Conservation (phyloP, 169 alveolate genomes). For the Eimeria zaria region DNA sequence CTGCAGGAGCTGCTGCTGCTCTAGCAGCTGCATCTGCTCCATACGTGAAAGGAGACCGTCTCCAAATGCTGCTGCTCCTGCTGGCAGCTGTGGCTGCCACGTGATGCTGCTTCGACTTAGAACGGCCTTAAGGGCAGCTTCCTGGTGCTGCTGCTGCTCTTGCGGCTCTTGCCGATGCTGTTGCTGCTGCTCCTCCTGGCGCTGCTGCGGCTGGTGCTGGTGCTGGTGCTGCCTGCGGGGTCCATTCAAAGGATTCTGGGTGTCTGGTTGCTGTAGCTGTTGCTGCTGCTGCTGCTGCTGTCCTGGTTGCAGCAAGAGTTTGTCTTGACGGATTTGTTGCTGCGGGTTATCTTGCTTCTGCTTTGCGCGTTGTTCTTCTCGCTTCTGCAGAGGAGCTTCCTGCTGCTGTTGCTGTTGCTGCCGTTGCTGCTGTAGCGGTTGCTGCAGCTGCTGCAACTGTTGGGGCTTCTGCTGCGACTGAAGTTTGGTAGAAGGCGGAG, state of each 20-base stretch:
- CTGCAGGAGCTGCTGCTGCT: conserved; percentile 61
- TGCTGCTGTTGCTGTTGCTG: neutral
- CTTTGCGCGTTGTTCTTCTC: too few species aligned
- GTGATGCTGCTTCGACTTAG: conserved; percentile 12
- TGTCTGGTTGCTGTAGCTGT: neutral
- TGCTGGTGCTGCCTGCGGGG: neutral
- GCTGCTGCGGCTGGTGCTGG: neutral
- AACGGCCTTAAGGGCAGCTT: neutral
- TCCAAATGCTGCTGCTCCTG: neutral
- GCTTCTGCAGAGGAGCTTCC: neutral
- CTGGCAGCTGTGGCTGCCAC: conserved; percentile 23
- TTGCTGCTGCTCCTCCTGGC: too few species aligned
- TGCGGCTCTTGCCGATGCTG: neutral
- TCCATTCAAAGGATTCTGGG: neutral
- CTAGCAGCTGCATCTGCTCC: conserved; percentile 38
- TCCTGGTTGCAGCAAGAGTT: too few species aligned
- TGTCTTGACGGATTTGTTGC: neutral
- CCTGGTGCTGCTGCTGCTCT: conserved; percentile 4
- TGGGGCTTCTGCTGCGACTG: conserved; percentile 11
- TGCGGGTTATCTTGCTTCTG: neutral
- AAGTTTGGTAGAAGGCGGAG: too few species aligned
- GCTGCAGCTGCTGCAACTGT: conserved; percentile 11
- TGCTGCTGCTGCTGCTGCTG: conserved; percentile 19
- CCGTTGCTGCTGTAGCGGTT: neutral
- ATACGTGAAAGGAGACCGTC: neutral